Evolutionary conservation across 805 yeast species (phyloP).

Genomic region (Candida taoyuanica): DNA sequence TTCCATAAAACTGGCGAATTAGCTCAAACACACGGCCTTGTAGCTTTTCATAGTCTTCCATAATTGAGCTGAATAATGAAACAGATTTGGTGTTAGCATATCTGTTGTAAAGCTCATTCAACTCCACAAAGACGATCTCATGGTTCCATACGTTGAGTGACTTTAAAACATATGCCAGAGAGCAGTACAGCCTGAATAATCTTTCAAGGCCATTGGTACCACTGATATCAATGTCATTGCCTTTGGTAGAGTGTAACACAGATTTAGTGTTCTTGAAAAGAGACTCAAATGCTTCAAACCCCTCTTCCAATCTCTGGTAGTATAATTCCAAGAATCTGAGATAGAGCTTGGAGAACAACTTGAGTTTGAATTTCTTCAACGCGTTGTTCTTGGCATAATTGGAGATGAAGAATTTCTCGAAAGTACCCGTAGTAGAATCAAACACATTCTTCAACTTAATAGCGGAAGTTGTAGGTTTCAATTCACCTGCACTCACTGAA

Average conservation of each 20-base stretch:
- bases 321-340: conserved; percentile 37
- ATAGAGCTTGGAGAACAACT: conserved; percentile 42
- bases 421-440: conserved; percentile 41
- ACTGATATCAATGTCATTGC: conserved; percentile 19
- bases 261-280: conserved; percentile 17
- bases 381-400: conserved; percentile 31
- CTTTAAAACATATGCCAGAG: conserved; percentile 20
- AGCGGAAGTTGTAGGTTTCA: conserved; percentile 40
- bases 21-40: conserved; percentile 29
- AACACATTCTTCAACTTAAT: conserved; percentile 38
- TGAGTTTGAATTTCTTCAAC: conserved; percentile 41
- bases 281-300: conserved; percentile 27
- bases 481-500: conserved; percentile 26
- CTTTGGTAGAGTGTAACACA: conserved; percentile 9
- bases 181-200: conserved; percentile 25
- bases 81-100: conserved; percentile 15
- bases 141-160: conserved; percentile 23
- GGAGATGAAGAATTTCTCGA: conserved; percentile 22
- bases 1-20: conserved; percentile 28
- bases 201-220: conserved; percentile 27
- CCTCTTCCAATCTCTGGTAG: conserved; percentile 27
- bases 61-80: conserved; percentile 29
- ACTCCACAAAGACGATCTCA: conserved; percentile 25
- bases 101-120: conserved; percentile 21
- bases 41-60: conserved; percentile 26